Evolutionary conservation across 768 basidiomycete genomes (phyloP).

Genomic region (Tephrocybe sp.): DNA sequence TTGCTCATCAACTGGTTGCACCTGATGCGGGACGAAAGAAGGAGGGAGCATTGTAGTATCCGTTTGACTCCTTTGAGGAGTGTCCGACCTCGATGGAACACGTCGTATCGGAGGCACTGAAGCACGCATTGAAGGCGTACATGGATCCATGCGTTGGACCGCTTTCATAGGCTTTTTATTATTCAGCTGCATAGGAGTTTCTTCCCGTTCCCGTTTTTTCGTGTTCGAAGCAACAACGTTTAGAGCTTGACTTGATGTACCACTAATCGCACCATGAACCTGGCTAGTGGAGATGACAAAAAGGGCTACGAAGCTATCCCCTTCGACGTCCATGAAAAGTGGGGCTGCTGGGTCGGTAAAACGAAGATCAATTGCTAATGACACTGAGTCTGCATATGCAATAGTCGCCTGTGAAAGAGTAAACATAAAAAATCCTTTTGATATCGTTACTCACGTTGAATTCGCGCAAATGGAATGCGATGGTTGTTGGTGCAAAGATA

Average conservation of each 20-base stretch:
- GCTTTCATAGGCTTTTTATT: slow-evolving; percentile 54
- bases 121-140: slow-evolving; percentile 11
- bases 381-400: slow-evolving; percentile 71
- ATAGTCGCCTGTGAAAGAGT: slow-evolving; percentile 65
- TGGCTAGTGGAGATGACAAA: slow-evolving; percentile 82
- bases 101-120: slow-evolving; percentile 5
- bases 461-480: slow-evolving; percentile 81
- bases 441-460: slow-evolving; percentile 58
- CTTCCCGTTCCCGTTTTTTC: slow-evolving; percentile 45
- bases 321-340: slow-evolving; percentile 74
- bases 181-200: slow-evolving; percentile 37
- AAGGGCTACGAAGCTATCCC: slow-evolving; percentile 59
- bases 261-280: slow-evolving; percentile 37
- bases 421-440: background rate
- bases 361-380: slow-evolving; percentile 61
- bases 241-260: slow-evolving; percentile 23
- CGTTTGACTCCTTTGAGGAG: background rate
- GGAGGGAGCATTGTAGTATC: slow-evolving; percentile 6
- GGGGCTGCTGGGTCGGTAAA: slow-evolving; percentile 76
- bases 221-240: slow-evolving; percentile 20
- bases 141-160: slow-evolving; percentile 30
- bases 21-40: slow-evolving; percentile 13
- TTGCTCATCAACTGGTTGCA: slow-evolving; percentile 23
- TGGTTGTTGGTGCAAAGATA: slow-evolving; percentile 55
- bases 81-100: slow-evolving; percentile 1